A percentile compares a stretch with the other conserved stretches of the same genome.
phyloP scores from a whole-genome alignment of 495 filamentous ascomycete species.

The Bacidia rubella region DNA sequence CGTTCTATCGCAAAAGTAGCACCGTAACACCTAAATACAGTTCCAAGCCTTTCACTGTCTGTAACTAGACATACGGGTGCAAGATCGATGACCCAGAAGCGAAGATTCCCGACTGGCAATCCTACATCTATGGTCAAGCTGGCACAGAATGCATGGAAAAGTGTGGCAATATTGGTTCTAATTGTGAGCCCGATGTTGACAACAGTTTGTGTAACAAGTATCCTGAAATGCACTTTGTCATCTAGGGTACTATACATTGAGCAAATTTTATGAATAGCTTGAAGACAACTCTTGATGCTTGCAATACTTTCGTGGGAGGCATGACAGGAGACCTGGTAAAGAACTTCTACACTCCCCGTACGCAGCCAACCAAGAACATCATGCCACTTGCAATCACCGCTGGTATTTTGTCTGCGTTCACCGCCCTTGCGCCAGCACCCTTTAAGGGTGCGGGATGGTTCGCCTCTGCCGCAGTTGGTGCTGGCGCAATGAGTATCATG shows the following conservation, averaged over 20 bases:
- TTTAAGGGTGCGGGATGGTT: background rate
- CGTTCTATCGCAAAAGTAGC: background rate
- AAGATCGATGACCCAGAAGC: background rate
- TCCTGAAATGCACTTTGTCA: background rate
- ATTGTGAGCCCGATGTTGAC: background rate
- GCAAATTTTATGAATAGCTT: background rate
- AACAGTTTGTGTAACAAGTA: background rate
- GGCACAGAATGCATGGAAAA: background rate
- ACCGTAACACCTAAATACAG: background rate
- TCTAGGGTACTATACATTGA: background rate
- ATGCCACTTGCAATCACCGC: background rate
- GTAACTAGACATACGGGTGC: background rate
- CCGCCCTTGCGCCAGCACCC: background rate
- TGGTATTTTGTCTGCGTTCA: background rate
- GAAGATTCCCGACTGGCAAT: background rate
- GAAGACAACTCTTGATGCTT: background rate
- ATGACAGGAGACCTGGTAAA: background rate
- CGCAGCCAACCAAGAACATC: background rate
- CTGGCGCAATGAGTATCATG: background rate
- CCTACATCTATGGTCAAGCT: background rate
- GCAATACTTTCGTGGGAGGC: background rate
- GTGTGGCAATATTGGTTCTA: background rate
- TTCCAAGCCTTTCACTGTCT: background rate
- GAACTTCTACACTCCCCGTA: background rate
- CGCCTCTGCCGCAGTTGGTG: background rate